phyloP scores from a whole-genome alignment of 768 basidiomycete species.

The Rhodotorula paludigena region DNA sequence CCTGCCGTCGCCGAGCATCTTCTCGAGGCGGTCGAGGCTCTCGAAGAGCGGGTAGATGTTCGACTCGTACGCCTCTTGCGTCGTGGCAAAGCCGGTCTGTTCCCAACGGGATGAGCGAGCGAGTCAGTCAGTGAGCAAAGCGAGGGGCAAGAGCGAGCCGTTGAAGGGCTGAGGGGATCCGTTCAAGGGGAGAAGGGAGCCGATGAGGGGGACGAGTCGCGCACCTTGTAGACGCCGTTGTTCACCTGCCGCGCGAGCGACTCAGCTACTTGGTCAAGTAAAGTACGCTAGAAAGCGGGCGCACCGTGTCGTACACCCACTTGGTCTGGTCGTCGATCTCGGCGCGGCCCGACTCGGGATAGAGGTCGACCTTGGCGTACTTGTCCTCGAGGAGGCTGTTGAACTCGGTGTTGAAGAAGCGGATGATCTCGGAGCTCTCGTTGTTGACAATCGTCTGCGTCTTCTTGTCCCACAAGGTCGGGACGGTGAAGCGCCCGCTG shows the following conservation, averaged over 20 bases:
- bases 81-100: slow-evolving; percentile 77
- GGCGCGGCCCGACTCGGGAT: slow-evolving; percentile 64
- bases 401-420: slow-evolving; percentile 76
- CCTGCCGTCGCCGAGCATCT: slow-evolving; percentile 63
- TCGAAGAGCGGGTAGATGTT: slow-evolving; percentile 71
- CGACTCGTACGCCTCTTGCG: slow-evolving; percentile 71
- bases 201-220: too few species aligned
- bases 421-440: slow-evolving; percentile 78
- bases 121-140: too few species aligned
- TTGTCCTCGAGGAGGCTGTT: slow-evolving; percentile 62
- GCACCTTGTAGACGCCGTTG: slow-evolving; percentile 46
- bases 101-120: slow-evolving; percentile 60
- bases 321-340: slow-evolving; percentile 80
- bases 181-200: neutral
- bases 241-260: slow-evolving; percentile 45
- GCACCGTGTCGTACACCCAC: slow-evolving; percentile 75
- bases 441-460: slow-evolving; percentile 84
- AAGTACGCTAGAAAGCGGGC: too few species aligned
- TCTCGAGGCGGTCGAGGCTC: slow-evolving; percentile 74
- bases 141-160: too few species aligned
- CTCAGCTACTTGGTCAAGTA: too few species aligned
- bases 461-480: slow-evolving; percentile 82
- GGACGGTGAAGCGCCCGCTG: slow-evolving; percentile 61
- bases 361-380: slow-evolving; percentile 59
- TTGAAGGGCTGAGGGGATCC: neutral